Base-by-base conservation (phyloP, 768 basidiomycete genomes). In the Termitomyces bulborhizus region DNA sequence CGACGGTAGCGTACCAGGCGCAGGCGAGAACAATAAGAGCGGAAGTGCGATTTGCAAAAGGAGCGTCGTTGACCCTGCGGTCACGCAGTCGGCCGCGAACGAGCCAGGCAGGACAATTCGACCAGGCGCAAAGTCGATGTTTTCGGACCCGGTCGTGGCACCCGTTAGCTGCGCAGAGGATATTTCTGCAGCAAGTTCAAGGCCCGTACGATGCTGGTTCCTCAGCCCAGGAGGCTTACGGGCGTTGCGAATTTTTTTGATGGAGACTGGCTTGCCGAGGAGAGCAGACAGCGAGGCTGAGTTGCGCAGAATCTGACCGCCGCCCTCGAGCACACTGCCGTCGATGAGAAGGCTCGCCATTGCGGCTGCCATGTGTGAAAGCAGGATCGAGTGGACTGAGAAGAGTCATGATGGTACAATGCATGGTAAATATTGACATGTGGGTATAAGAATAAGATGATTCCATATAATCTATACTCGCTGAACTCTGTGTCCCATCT, bases 251-350 rank as follows among this genome's bases (percentile, higher is more conserved):
- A 91, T 81, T 15, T 85, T 83, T 34, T 77, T 65, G 46, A 90
- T 80, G 4, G 72, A 69, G 27, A 90, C 71, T 1, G 84, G 81
- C 54, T 76, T 83, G n/a, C 69, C 69, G 15, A 89, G 73, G 16
- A 90, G 71, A 8, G 82, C 79, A n/a, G 89, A 80, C 36, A 90
- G 70, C 1, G 86, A 73, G 34, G 87, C 74, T 0, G 84, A 72
- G 60, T 88, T 89, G 46, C 89, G 81, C 27, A 91, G 69, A 39
- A 90, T 79, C 62, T 90, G 88, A 0, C 89, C 88, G 1, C 89
- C 88, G 4, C 80, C 81, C 69, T 81, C 79, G 9, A 81, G 73
- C 4, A 76, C 63, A 57, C 78, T 76, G n/a, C 78, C 77, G 57
- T 79, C 76, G 52, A 79, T 75, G 46, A 70, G 47, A 40, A 66